These are phyloP conservation scores for Amanita jacksonii DNA, from an alignment of 768 basidiomycete species.

Conservation along the genomic window DNA sequence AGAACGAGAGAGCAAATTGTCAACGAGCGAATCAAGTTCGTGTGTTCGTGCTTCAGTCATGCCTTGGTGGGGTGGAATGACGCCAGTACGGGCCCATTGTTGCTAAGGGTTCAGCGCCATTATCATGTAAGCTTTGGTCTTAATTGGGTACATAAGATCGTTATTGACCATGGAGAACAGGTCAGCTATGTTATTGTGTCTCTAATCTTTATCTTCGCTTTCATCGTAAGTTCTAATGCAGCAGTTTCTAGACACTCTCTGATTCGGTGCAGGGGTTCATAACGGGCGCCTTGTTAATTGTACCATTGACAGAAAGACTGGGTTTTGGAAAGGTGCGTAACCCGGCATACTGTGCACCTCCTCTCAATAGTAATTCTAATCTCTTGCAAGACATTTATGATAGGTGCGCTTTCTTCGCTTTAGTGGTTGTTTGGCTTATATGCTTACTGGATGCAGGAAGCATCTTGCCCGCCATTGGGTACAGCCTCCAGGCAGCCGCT, in stretches of 20 bases:
- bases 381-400: too few species aligned
- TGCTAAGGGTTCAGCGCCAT: slow-evolving; percentile 58
- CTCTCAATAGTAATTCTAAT: too few species aligned
- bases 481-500: slow-evolving; percentile 41
- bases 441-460: slow-evolving; percentile 41
- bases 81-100: slow-evolving; percentile 60
- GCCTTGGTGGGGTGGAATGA: slow-evolving; percentile 75
- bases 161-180: slow-evolving; percentile 17
- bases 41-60: too few species aligned
- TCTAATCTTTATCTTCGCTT: slow-evolving; percentile 42
- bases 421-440: too few species aligned
- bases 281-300: slow-evolving; percentile 29
- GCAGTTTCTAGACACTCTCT: not conserved
- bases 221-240: slow-evolving; percentile 21
- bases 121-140: slow-evolving; percentile 32
- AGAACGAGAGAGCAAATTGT: too few species aligned
- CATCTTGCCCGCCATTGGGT: slow-evolving; percentile 41
- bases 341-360: too few species aligned
- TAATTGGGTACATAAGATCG: not conserved
- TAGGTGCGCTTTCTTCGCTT: too few species aligned
- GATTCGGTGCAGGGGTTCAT: slow-evolving; percentile 34
- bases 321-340: slow-evolving; percentile 35
- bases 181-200: slow-evolving; percentile 47
- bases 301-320: slow-evolving; percentile 26
- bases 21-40: too few species aligned